Conservation (phyloP, 768 basidiomycete species). For the Psilocybe tampanensis region DNA sequence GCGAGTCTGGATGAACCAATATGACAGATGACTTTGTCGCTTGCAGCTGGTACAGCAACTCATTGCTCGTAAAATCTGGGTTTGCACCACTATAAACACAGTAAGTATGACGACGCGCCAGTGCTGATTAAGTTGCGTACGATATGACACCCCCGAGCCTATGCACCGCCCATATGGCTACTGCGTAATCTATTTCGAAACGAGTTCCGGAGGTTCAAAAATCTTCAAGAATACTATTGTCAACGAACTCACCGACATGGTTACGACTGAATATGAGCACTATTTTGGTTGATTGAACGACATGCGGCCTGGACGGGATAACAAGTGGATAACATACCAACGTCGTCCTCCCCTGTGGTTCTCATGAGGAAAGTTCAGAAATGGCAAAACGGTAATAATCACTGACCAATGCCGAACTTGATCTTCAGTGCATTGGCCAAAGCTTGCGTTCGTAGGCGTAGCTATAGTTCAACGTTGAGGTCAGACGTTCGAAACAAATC, state of each 20-base stretch:
- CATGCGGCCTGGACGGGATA: background rate
- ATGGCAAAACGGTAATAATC: background rate
- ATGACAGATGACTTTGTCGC: constrained; percentile 50
- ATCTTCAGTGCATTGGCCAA: constrained; percentile 48
- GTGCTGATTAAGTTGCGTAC: constrained; percentile 33
- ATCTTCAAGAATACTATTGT: background rate
- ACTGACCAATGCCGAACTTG: constrained; percentile 46
- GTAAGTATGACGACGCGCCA: background rate
- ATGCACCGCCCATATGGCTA: constrained; percentile 60
- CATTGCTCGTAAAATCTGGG: constrained; percentile 54
- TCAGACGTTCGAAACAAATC: background rate
- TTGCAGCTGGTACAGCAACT: constrained; percentile 58
- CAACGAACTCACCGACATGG: constrained; percentile 51
- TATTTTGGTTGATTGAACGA: constrained; percentile 21
- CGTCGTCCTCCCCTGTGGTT: constrained; percentile 45
- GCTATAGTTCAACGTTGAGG: constrained; percentile 26
- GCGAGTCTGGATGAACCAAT: constrained; percentile 47
- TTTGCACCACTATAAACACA: constrained; percentile 50
- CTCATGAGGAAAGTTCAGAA: background rate
- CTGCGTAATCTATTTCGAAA: constrained; percentile 47
- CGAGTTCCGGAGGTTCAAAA: background rate
- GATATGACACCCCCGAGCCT: constrained; percentile 58
- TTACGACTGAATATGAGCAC: constrained; percentile 70
- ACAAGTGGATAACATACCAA: constrained; percentile 42
- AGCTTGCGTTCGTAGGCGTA: constrained; percentile 46